These are phyloP conservation scores for Jaapia argillacea DNA, from an alignment of 768 basidiomycete species.

Conservation along the genomic window DNA sequence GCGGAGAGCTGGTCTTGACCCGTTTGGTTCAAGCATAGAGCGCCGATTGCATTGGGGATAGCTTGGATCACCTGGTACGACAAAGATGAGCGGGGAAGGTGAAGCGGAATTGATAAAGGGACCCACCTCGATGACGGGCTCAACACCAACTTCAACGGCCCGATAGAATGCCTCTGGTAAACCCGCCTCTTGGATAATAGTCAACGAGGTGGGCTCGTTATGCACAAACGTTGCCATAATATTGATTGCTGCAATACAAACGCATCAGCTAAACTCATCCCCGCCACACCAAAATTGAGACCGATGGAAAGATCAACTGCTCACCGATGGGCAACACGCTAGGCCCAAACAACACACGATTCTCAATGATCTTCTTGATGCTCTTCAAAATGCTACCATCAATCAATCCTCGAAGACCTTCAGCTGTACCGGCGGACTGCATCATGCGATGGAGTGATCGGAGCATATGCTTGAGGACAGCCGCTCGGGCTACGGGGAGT, in stretches of 20 bases:
- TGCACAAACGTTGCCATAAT: conserved; percentile 96
- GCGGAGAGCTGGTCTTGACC: conserved; percentile 75
- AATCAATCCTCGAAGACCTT: conserved; percentile 89
- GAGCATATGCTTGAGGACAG: conserved; percentile 82
- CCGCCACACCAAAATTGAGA: conserved; percentile 8
- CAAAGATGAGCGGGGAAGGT: not conserved
- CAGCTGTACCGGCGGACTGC: conserved; percentile 89
- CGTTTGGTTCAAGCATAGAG: conserved; percentile 85
- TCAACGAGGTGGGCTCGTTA: conserved; percentile 93
- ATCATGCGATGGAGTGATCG: conserved; percentile 96
- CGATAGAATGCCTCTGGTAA: conserved; percentile 86
- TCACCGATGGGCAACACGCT: conserved; percentile 77
- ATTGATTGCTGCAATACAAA: conserved; percentile 63
- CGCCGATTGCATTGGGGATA: conserved; percentile 92
- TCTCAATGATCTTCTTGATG: conserved; percentile 79
- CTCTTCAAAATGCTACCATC: conserved; percentile 81
- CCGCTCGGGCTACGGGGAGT: conserved; percentile 63
- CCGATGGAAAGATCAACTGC: conserved; percentile 14
- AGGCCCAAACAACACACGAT: conserved; percentile 77
- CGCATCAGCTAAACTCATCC: conserved; percentile 1
- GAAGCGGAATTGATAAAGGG: not conserved
- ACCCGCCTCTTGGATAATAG: conserved; percentile 85
- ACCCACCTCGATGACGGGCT: conserved; percentile 78
- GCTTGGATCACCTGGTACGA: conserved; percentile 71
- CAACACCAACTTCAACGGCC: conserved; percentile 75